phyloP scores from a whole-genome alignment of 176 grass and related monocot species.

The Phoenix roebelenii region DNA sequence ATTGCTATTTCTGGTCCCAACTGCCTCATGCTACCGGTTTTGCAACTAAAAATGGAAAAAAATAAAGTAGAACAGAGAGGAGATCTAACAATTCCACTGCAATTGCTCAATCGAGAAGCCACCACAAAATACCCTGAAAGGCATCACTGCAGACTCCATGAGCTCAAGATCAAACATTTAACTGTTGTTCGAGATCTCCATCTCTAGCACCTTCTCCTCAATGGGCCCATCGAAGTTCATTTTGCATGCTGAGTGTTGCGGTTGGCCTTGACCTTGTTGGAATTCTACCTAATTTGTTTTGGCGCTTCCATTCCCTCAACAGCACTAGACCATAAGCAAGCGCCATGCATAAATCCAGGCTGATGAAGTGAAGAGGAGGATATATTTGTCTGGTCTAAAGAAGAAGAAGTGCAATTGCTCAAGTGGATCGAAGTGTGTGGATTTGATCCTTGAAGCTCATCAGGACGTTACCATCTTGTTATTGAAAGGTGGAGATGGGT shows the following conservation, averaged over 20 bases:
- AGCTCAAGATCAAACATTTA: slow-evolving; percentile 61
- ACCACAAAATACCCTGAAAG: slow-evolving; percentile 48
- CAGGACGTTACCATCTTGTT: no score
- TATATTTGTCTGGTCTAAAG: slow-evolving; percentile 18
- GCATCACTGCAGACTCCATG: slow-evolving; percentile 54
- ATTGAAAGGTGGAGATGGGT: no score
- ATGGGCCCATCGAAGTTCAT: background rate
- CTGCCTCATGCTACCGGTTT: no score
- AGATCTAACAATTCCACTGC: slow-evolving; percentile 81
- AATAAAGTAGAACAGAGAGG: slow-evolving; percentile 26
- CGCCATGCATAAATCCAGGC: slow-evolving; percentile 48
- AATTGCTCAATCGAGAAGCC: slow-evolving; percentile 63
- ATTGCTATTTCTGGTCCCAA: no score
- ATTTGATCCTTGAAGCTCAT: no score
- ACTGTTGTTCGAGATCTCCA: slow-evolving; percentile 46
- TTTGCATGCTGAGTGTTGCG: background rate
- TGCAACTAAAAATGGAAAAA: background rate
- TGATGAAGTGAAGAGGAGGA: slow-evolving; percentile 48
- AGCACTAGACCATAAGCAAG: slow-evolving; percentile 36
- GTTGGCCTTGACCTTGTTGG: slow-evolving; percentile 16
- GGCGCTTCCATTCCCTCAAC: slow-evolving; percentile 18
- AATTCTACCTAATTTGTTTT: slow-evolving; percentile 27
- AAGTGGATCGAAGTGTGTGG: slow-evolving; percentile 47
- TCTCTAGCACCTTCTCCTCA: slow-evolving; percentile 44
- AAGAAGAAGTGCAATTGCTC: slow-evolving; percentile 37